Evolutionary conservation across 2,329 filamentous ascomycete species (phyloP).

Genomic region (Xylariaceae sp.): DNA sequence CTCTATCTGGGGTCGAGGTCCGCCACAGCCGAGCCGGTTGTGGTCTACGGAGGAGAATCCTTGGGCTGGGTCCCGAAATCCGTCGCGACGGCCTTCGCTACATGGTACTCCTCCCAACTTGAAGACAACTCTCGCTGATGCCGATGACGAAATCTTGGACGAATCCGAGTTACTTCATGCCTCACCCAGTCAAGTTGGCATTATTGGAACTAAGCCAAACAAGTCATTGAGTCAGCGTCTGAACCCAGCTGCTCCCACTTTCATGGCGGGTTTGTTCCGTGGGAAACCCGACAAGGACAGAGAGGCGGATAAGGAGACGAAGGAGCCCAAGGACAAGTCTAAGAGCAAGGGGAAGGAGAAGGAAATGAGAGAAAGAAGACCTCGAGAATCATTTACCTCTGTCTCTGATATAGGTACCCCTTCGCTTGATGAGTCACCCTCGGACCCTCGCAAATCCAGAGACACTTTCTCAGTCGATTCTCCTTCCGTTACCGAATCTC

Average conservation of each 20-base stretch:
- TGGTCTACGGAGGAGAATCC: slow-evolving; percentile 67
- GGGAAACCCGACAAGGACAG: slow-evolving; percentile 43
- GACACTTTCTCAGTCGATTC: slow-evolving; percentile 64
- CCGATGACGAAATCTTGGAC: slow-evolving; percentile 68
- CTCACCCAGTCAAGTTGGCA: slow-evolving; percentile 64
- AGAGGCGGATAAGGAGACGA: slow-evolving; percentile 45
- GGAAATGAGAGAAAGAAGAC: slow-evolving; percentile 49
- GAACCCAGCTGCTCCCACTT: slow-evolving; percentile 89
- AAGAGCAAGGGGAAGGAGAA: slow-evolving; percentile 50
- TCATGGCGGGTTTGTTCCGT: slow-evolving; percentile 74
- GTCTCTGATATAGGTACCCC: slow-evolving; percentile 46
- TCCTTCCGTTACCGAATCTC: slow-evolving; percentile 65
- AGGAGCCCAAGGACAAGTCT: slow-evolving; percentile 41
- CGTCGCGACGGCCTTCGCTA: slow-evolving; percentile 80
- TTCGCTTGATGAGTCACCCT: slow-evolving; percentile 56
- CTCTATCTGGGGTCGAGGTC: slow-evolving; percentile 70
- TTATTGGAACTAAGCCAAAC: slow-evolving; percentile 80
- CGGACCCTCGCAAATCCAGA: slow-evolving; percentile 60
- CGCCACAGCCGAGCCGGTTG: slow-evolving; percentile 59
- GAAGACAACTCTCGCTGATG: slow-evolving; percentile 66
- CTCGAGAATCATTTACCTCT: slow-evolving; percentile 45
- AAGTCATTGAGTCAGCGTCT: slow-evolving; percentile 66
- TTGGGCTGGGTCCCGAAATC: slow-evolving; percentile 64
- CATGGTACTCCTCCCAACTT: slow-evolving; percentile 74
- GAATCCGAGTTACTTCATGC: slow-evolving; percentile 61